Base-by-base conservation (phyloP, 352 stramenopile species). In the Pythium oligandrum region DNA sequence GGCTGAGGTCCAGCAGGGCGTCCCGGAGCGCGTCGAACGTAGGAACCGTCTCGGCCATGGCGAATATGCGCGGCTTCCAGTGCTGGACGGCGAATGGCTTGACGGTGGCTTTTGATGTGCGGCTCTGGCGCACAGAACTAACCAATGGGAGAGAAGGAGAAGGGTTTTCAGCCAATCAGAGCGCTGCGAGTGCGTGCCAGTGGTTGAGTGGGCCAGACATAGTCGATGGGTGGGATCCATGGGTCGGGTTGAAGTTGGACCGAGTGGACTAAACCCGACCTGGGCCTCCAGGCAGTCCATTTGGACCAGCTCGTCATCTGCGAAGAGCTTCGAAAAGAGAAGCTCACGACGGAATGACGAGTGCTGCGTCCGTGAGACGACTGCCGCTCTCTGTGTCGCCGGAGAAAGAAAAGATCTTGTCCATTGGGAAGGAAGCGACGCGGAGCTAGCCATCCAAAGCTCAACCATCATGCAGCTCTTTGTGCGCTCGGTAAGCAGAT, bases 1-100 rank as follows among this genome's bases (percentile, higher is more conserved):
- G 66, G n/a, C 52, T 73, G 12, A 90, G 56, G 63, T 97, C 83
- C 32, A 96, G 66, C 36, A 97, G 51, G 36, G 75, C 70, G 35
- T 72, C 62, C 35, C 64, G 61, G 8, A 93, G 73, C 35, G 67
- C 62, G 33, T 91, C 78, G 37, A 86, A 90, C 48, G 63, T 71
- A 10, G 82, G 82, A n/a, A 64, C 66, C 36, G 40, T 61, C 40
- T 72, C 61, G 35, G 62, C 64, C 45, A 64, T 64, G 12, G 44
- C 49, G 40, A 53, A 54, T 53, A 66, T 71, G 32, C 32, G 40
- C 32, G 31, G 33, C 31, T 33, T 11, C 49, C 4, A 11, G 17
- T 48, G 31, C 32, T 7, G 48, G 11, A 36, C 44, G 34, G 31
- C 12, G 32, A 37, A 30, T 49, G 32, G 11, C 30, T 32, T 6